Conservation (phyloP, 345 rosid species). For the Streptanthus diversifolius region DNA sequence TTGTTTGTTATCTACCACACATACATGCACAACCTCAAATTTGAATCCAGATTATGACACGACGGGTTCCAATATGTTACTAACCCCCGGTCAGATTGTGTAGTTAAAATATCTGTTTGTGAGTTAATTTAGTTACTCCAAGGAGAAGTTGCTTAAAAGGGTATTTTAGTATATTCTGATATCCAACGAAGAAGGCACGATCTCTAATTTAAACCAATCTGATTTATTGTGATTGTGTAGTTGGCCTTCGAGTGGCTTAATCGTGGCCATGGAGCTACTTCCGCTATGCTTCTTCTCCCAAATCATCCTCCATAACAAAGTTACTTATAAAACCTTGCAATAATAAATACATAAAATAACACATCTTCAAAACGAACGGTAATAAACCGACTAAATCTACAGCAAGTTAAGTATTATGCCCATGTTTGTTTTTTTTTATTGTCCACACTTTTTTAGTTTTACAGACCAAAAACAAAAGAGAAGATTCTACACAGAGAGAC, state of each 20-base stretch:
- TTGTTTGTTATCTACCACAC: neutral
- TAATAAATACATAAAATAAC: neutral
- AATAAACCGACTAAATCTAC: neutral
- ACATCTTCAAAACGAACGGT: neutral
- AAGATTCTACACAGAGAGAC: neutral
- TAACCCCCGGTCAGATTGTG: neutral
- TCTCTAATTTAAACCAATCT: neutral
- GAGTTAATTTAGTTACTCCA: neutral
- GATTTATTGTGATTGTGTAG: constrained; percentile 3
- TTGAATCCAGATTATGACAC: neutral
- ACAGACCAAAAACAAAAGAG: neutral
- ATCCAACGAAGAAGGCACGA: neutral
- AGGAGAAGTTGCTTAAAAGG: neutral
- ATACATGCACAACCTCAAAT: neutral
- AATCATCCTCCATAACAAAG: neutral
- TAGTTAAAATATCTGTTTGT: neutral
- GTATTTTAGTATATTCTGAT: constrained; percentile 11
- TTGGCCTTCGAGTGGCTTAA: constrained; percentile 27
- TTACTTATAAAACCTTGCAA: neutral
- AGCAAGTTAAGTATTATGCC: neutral
- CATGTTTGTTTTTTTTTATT: neutral
- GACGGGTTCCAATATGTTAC: neutral
- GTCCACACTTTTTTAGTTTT: neutral
- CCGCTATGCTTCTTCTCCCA: constrained; percentile 2
- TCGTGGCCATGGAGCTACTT: constrained; percentile 31